Percentiles rank a stretch among this genome's conserved stretches.
These are phyloP conservation scores for Raphanus hybrid DNA, from an alignment of 441 rosid species.

Conservation along the genomic window DNA sequence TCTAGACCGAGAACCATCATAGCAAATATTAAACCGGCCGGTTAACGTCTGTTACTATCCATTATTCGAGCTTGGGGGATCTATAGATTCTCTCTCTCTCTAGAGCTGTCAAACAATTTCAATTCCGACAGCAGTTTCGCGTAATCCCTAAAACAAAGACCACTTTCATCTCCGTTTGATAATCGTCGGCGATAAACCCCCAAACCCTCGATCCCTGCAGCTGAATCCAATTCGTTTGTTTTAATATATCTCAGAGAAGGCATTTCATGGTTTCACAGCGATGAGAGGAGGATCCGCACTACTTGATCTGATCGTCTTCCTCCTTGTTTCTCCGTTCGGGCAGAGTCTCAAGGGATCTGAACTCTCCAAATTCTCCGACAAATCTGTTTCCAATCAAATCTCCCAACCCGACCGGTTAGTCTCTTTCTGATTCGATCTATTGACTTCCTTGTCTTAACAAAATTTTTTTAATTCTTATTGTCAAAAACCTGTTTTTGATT, in stretches of 20 bases:
- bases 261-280: constrained; percentile 34
- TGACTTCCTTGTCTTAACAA: background rate
- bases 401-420: constrained; percentile 60
- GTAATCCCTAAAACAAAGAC: background rate
- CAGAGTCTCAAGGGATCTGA: constrained; percentile 46
- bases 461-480: no score
- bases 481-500: constrained; percentile 10
- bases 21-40: background rate
- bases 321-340: constrained; percentile 48
- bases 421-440: background rate
- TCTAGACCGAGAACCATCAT: background rate
- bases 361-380: constrained; percentile 50
- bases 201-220: background rate
- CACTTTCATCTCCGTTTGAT: background rate
- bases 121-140: constrained; percentile 26
- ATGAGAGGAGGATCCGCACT: constrained; percentile 62
- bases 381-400: constrained; percentile 43
- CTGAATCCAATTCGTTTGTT: background rate
- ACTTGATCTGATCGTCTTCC: constrained; percentile 42
- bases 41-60: constrained; percentile 20
- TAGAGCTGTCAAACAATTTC: constrained; percentile 5
- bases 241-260: background rate
- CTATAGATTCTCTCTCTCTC: background rate
- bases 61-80: constrained; percentile 8
- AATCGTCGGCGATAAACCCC: constrained; percentile 39